These are phyloP conservation scores for Penicillium odoratum DNA, from an alignment of 495 filamentous ascomycete species.

Conservation along the genomic window DNA sequence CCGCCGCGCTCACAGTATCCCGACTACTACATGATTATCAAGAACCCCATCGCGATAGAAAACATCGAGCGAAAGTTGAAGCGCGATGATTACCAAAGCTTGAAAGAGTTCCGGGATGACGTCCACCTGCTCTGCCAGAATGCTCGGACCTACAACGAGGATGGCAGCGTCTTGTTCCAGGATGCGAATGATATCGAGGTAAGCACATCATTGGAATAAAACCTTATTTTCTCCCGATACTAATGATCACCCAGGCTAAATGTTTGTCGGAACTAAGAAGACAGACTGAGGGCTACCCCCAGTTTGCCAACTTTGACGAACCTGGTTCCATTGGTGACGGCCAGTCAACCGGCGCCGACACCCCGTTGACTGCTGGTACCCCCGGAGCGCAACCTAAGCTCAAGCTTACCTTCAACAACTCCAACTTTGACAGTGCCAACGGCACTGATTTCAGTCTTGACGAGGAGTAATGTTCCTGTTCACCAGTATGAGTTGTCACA, in stretches of 20 bases:
- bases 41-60: conserved; percentile 89
- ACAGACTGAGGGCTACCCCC: conserved; percentile 67
- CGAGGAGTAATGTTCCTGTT: conserved; percentile 32
- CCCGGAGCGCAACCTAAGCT: conserved; percentile 55
- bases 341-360: conserved; percentile 66
- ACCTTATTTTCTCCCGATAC: conserved; percentile 13
- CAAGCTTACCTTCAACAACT: conserved; percentile 56
- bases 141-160: conserved; percentile 93
- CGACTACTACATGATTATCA: conserved; percentile 92
- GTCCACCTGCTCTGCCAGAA: conserved; percentile 83
- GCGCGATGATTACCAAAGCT: conserved; percentile 80
- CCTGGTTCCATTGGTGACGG: conserved; percentile 56
- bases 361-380: conserved; percentile 60
- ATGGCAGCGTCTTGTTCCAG: conserved; percentile 82
- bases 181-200: conserved; percentile 96
- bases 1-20: conserved; percentile 84
- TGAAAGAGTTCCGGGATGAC: conserved; percentile 79
- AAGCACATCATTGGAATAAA: conserved; percentile 29
- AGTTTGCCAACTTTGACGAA: conserved; percentile 71
- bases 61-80: conserved; percentile 92
- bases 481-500: conserved; percentile 14
- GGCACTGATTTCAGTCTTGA: conserved; percentile 33
- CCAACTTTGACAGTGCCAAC: conserved; percentile 37
- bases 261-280: conserved; percentile 67
- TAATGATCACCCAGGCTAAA: conserved; percentile 54